These are phyloP conservation scores for Solanum aculeatissimum DNA, from an alignment of 305 asterid species.

Conservation along the genomic window DNA sequence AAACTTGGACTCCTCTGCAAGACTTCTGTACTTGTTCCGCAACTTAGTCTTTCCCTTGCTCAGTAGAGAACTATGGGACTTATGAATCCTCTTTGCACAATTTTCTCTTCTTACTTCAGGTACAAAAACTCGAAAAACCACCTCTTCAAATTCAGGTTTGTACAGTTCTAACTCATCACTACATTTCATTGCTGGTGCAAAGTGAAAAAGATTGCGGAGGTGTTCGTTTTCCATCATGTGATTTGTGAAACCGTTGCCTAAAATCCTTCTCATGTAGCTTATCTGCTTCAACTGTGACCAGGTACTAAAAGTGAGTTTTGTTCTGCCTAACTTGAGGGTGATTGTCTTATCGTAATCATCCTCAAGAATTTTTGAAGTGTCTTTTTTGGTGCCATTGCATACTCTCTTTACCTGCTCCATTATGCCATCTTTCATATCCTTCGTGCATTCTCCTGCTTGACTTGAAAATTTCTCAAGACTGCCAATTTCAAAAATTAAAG, in stretches of 20 bases:
- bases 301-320: neutral
- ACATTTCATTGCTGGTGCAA: neutral
- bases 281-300: neutral
- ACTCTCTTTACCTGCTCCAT: neutral
- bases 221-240: neutral
- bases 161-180: neutral
- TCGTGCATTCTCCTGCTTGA: neutral
- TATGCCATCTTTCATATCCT: neutral
- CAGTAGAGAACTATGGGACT: neutral
- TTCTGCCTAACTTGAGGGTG: neutral
- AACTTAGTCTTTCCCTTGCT: neutral
- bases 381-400: neutral
- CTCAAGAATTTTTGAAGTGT: neutral
- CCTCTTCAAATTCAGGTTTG: neutral
- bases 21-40: neutral
- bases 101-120: neutral
- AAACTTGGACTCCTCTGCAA: neutral
- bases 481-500: neutral
- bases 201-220: neutral
- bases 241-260: neutral
- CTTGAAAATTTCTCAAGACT: neutral
- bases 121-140: neutral
- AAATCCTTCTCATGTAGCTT: neutral
- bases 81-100: neutral
- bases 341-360: neutral